Conservation (phyloP, 2,329 filamentous ascomycete species). For the Hypoxylon sp. region DNA sequence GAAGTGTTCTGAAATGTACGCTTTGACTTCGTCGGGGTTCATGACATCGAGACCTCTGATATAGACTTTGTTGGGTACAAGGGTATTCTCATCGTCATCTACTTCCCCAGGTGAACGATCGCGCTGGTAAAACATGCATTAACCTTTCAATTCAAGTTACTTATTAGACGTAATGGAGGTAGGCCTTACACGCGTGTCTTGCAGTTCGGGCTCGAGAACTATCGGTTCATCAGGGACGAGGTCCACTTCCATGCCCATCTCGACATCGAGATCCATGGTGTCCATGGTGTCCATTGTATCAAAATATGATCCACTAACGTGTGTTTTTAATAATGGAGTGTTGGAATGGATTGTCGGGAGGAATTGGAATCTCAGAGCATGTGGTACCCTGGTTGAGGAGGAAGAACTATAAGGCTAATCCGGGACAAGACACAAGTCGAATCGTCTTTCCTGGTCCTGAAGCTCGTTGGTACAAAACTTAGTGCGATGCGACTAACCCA, state of each 20-base stretch:
- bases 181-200: conserved; percentile 52
- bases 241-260: conserved; percentile 76
- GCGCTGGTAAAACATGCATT: conserved; percentile 50
- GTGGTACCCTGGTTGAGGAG: neutral
- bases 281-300: conserved; percentile 51
- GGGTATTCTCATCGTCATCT: conserved; percentile 55
- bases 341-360: neutral
- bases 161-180: neutral
- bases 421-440: neutral
- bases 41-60: conserved; percentile 86
- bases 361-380: neutral
- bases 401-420: neutral
- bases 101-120: conserved; percentile 59
- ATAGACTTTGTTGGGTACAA: conserved; percentile 78
- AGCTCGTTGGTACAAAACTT: neutral
- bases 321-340: neutral
- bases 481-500: conserved; percentile 6
- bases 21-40: conserved; percentile 83
- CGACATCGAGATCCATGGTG: conserved; percentile 78
- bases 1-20: conserved; percentile 80
- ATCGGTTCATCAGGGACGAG: conserved; percentile 63
- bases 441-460: neutral
- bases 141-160: conserved; percentile 20
- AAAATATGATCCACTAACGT: conserved; percentile 8
- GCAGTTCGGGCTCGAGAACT: conserved; percentile 50